A percentile compares a stretch with the other conserved stretches of the same genome.
phyloP scores from a whole-genome alignment of 371 early-diverging fungal species.

The Choanephora cucurbitarum region DNA sequence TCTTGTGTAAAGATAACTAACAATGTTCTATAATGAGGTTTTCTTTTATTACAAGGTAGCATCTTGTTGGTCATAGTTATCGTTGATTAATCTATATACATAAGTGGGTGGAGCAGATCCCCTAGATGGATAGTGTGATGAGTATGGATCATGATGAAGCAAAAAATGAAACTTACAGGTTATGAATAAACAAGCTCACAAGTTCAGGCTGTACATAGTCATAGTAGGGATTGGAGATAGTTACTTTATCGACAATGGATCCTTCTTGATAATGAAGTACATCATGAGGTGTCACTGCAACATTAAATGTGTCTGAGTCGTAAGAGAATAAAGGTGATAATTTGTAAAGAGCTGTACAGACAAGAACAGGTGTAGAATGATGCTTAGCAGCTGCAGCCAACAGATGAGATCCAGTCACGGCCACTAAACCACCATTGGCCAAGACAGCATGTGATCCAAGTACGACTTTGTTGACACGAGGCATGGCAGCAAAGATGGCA shows the following conservation, averaged over 20 bases:
- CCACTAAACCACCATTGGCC: constrained; percentile 92
- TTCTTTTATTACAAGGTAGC: constrained; percentile 9
- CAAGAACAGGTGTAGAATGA: constrained; percentile 88
- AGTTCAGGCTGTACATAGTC: constrained; percentile 91
- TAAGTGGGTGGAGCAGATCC: constrained; percentile 57
- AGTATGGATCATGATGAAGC: background rate
- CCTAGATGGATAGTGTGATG: too few relatives aligned
- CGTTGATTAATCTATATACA: constrained; percentile 70
- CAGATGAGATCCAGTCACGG: constrained; percentile 80
- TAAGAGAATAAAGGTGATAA: constrained; percentile 88
- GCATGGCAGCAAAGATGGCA: constrained; percentile 96
- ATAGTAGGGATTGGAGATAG: constrained; percentile 82
- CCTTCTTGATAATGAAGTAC: constrained; percentile 81
- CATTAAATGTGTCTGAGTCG: constrained; percentile 82
- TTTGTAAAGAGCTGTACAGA: constrained; percentile 84
- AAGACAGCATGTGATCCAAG: constrained; percentile 92
- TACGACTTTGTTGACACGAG: constrained; percentile 96
- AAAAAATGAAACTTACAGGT: constrained; percentile 63
- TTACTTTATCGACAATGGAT: constrained; percentile 75
- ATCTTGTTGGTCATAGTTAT: constrained; percentile 69
- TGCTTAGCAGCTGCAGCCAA: constrained; percentile 92
- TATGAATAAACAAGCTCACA: constrained; percentile 89
- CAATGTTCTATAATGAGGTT: background rate
- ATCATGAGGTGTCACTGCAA: constrained; percentile 77
- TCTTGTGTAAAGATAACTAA: too few relatives aligned